Base-by-base conservation (phyloP, 2,329 filamentous ascomycete genomes). In the Colletotrichum viniferum region DNA sequence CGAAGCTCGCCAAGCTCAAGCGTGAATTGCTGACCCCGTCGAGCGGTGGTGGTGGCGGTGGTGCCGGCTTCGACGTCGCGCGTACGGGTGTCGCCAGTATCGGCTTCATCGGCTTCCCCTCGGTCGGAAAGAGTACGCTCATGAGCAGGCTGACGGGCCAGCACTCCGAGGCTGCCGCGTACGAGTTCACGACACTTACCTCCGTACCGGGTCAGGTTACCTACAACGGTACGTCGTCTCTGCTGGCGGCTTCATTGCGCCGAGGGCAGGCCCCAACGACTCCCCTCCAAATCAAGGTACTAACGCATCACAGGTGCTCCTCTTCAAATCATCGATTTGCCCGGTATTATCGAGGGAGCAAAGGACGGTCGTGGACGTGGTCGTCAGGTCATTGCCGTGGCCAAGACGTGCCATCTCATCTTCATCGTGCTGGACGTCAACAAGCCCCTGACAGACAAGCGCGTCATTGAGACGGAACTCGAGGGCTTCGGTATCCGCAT, bases 371-470 rank as follows among this genome's bases (percentile, higher is more conserved):
- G 98, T 83, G 97, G 97, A 88, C 93, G 97, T 89, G 97, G 97
- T 90, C 93, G 96, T 80, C 97, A 99, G 87, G 97, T 99, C 82
- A 99, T 99, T 88, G 97, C 97, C 10, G 97, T 99, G 64, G 96
- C 97, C 76, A 99, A 99, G 89, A 98, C 97, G 21, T 99, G 97
- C 87, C 95, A 99, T 89, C 87, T 99, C 80, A 99, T 99, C 81
- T 98, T 98, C 86, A 99, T 99, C 82, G 95, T 99, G 63, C 90
- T 99, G 71, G 97, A 99, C 82, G 97, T 99, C 82, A 98, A 98
- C 87, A 99, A 99, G 87, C 97, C 97, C 28, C 88, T 99, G 80
- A 98, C 96, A 18, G 97, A 99, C 86, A 99, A 99, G 89, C 92
- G 95, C 76, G 90, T 99, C 77, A 99, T 99, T 82, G 97, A 99